A percentile compares a stretch with the other conserved stretches of the same genome.
These are phyloP conservation scores for Gleditsia sinensis DNA, from an alignment of 306 rosid genomes.

Conservation along the genomic window DNA sequence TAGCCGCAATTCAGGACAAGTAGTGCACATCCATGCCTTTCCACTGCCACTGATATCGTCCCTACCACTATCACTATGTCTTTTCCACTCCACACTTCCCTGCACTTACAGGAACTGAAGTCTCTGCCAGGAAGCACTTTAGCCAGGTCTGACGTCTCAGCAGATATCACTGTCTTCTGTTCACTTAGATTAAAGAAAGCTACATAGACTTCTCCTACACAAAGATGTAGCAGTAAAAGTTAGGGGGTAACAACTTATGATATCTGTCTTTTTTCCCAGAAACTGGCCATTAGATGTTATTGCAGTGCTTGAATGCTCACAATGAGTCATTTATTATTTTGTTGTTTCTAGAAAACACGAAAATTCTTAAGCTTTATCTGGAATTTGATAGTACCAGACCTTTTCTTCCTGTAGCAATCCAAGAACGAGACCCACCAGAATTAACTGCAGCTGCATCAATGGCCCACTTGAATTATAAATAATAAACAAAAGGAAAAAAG, in stretches of 20 bases:
- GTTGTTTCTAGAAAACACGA: conserved; percentile 15
- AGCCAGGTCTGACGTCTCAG: conserved; percentile 52
- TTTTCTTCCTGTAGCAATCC: conserved; percentile 82
- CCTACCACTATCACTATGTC: conserved; percentile 36
- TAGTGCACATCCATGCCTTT: conserved; percentile 64
- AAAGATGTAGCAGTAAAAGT: neutral
- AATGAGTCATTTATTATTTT: neutral
- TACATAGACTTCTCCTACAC: conserved; percentile 66
- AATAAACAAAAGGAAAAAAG: neutral
- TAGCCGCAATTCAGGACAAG: conserved; percentile 54
- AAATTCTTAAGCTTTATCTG: neutral
- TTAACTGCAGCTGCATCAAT: conserved; percentile 49
- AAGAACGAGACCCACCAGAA: conserved; percentile 63
- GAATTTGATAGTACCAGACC: conserved; percentile 40
- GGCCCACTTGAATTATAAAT: conserved; percentile 34
- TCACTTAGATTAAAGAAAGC: conserved; percentile 76
- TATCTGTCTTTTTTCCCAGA: neutral
- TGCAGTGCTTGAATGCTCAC: neutral
- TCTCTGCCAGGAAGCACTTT: conserved; percentile 45
- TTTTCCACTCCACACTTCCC: conserved; percentile 72
- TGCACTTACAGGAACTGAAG: conserved; percentile 49
- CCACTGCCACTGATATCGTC: conserved; percentile 47
- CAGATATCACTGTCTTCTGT: conserved; percentile 39
- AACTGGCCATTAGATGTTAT: neutral
- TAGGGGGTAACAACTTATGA: no score